These are phyloP conservation scores for Hsuehochloa calcarea DNA, from an alignment of 176 grass and related monocot genomes.

Conservation along the genomic window DNA sequence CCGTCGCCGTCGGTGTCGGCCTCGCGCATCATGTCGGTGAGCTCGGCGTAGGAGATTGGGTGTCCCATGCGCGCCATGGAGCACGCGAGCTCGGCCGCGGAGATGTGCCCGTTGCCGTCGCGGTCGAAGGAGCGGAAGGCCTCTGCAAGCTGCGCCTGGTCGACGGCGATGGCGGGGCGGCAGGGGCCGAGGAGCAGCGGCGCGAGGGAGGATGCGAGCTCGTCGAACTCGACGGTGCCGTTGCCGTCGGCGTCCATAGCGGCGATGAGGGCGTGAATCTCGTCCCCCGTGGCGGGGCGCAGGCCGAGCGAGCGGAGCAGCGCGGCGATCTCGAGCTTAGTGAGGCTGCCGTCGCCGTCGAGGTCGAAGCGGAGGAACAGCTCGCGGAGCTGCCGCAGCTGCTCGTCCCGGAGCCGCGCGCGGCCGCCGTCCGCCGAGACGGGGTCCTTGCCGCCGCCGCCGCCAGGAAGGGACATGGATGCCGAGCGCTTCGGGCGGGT, in stretches of 20 bases:
- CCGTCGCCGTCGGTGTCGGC: slow-evolving; percentile 62
- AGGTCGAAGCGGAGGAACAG: slow-evolving; percentile 60
- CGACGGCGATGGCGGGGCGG: slow-evolving; percentile 45
- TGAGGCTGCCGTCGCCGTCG: slow-evolving; percentile 63
- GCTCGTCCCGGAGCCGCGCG: slow-evolving; percentile 43
- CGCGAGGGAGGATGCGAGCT: slow-evolving; percentile 48
- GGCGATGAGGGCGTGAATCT: slow-evolving; percentile 53
- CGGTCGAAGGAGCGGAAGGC: slow-evolving; percentile 60
- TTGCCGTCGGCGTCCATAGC: slow-evolving; percentile 56
- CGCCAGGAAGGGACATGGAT: slow-evolving; percentile 25
- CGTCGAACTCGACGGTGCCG: slow-evolving; percentile 63
- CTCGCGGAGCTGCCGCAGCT: slow-evolving; percentile 54
- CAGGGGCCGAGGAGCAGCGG: slow-evolving; percentile 49
- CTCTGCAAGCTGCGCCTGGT: slow-evolving; percentile 60
- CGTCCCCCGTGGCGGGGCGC: slow-evolving; percentile 44
- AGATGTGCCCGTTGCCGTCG: slow-evolving; percentile 64
- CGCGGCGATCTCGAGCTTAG: slow-evolving; percentile 54
- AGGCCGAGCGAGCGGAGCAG: slow-evolving; percentile 55
- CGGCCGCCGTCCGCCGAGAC: not conserved
- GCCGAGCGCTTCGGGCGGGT: slow-evolving; percentile 15
- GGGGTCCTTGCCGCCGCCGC: not conserved
- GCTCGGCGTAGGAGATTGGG: slow-evolving; percentile 57
- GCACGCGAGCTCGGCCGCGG: slow-evolving; percentile 63
- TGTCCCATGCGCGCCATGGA: slow-evolving; percentile 64
- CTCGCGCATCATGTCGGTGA: slow-evolving; percentile 66